A percentile compares a stretch with the other conserved stretches of the same genome.
These are phyloP conservation scores for Alternaria metachromatica DNA, from an alignment of 2,329 filamentous ascomycete species.

Conservation along the genomic window DNA sequence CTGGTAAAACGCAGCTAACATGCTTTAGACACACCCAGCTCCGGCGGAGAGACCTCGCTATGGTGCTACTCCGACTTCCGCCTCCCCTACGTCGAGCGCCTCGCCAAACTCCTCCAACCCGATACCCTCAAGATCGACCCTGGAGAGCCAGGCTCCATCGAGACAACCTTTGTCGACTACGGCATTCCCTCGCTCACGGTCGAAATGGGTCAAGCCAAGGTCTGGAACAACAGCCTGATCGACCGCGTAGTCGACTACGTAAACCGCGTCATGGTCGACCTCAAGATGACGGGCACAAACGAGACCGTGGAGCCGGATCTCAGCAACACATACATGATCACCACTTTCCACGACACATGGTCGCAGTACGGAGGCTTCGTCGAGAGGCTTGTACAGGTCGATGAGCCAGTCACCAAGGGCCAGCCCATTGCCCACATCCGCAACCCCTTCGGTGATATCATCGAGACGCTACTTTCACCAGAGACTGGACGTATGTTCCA, in stretches of 20 bases:
- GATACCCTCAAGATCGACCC: conserved; percentile 51
- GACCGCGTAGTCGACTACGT: conserved; percentile 41
- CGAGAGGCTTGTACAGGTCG: conserved; percentile 36
- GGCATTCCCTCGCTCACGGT: conserved; percentile 48
- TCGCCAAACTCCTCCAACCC: conserved; percentile 49
- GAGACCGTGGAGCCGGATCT: conserved; percentile 40
- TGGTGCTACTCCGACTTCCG: conserved; percentile 51
- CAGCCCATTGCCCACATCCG: conserved; percentile 46
- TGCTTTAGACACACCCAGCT: conserved; percentile 42
- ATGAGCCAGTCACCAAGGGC: conserved; percentile 46
- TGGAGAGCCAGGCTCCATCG: conserved; percentile 49
- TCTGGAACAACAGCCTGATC: conserved; percentile 48
- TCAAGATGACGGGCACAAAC: conserved; percentile 35
- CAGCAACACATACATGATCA: conserved; percentile 41
- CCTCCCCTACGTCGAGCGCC: conserved; percentile 46
- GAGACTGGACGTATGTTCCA: conserved; percentile 46
- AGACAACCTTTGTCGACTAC: conserved; percentile 48
- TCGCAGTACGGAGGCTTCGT: conserved; percentile 40
- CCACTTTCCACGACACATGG: conserved; percentile 36
- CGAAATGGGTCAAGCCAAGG: conserved; percentile 49
- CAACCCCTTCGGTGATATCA: conserved; percentile 47
- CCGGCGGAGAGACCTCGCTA: conserved; percentile 46
- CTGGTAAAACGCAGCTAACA: background rate
- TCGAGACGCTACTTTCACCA: conserved; percentile 44
- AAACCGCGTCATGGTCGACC: conserved; percentile 32